Evolutionary conservation across 2,329 filamentous ascomycete genomes (phyloP).

Genomic region (Coleophoma cylindrospora): DNA sequence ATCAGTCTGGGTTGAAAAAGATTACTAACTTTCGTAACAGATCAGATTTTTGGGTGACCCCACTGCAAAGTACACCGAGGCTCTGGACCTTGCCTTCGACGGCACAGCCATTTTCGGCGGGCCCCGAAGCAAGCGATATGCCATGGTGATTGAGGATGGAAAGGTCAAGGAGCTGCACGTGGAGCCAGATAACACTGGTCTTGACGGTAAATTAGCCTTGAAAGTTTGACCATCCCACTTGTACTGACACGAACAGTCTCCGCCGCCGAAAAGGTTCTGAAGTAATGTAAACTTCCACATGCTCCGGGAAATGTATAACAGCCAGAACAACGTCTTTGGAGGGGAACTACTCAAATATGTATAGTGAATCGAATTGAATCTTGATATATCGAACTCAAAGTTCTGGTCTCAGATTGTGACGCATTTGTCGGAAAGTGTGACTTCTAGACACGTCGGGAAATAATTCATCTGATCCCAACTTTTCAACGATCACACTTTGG

Average conservation of each 20-base stretch:
- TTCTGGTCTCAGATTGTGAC: no score
- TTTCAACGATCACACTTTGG: no score
- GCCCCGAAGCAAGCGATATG: conserved; percentile 81
- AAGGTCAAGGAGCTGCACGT: conserved; percentile 77
- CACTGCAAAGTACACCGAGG: conserved; percentile 72
- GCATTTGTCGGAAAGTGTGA: no score
- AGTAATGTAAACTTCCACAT: no score
- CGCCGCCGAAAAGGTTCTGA: conserved; percentile 38
- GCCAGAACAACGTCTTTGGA: no score
- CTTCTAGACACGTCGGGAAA: no score
- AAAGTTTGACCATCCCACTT: not conserved
- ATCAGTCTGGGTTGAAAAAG: not conserved
- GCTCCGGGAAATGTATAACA: no score
- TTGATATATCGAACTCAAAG: no score
- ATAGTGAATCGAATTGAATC: no score
- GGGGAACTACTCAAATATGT: no score
- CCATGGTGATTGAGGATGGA: conserved; percentile 75
- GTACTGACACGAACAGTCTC: conserved; percentile 31
- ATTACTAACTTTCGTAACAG: conserved; percentile 35
- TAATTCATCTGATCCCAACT: no score
- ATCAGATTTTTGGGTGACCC: conserved; percentile 89
- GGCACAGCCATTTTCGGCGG: conserved; percentile 75
- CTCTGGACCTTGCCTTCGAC: conserved; percentile 80
- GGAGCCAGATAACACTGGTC: conserved; percentile 84
- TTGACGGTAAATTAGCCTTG: conserved; percentile 52